Conservation (phyloP, 2,329 filamentous ascomycete genomes). For the Fusarium coffeatum region DNA sequence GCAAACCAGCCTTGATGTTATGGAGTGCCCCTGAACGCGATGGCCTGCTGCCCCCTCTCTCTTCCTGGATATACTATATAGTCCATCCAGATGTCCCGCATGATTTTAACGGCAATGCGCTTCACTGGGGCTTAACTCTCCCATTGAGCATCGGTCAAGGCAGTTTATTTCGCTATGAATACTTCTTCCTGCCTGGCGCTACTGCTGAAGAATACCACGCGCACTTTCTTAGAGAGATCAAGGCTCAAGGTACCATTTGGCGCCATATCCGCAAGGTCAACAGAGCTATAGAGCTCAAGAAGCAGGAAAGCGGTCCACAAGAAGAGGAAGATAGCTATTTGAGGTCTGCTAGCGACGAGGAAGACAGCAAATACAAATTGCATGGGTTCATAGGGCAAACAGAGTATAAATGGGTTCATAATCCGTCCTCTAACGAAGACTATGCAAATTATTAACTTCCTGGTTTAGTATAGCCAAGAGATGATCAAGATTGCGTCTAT, state of each 20-base stretch:
- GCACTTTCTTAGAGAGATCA: constrained; percentile 7
- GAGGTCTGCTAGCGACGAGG: background rate
- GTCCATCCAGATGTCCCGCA: background rate
- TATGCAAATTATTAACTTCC: background rate
- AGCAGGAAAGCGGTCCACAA: background rate
- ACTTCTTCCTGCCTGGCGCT: constrained; percentile 4
- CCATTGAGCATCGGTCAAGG: background rate
- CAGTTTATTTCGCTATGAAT: background rate
- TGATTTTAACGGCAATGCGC: background rate
- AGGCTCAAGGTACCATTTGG: constrained; percentile 16
- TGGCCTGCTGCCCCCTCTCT: background rate
- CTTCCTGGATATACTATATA: background rate
- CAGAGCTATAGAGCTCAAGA: constrained; percentile 1
- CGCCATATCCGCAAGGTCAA: constrained; percentile 9
- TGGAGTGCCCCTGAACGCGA: background rate
- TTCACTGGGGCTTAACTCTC: background rate
- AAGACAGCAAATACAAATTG: background rate
- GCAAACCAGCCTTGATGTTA: background rate
- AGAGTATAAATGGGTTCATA: background rate
- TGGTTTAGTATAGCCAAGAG: background rate
- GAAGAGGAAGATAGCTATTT: background rate
- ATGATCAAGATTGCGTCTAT: background rate
- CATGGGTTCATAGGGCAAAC: background rate
- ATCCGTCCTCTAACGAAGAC: background rate
- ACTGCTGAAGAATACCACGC: constrained; percentile 4